Percentiles rank a stretch among this genome's conserved stretches.
Evolutionary conservation across 2,329 filamentous ascomycete genomes (phyloP).

Genomic region (Alternaria incomplexa): DNA sequence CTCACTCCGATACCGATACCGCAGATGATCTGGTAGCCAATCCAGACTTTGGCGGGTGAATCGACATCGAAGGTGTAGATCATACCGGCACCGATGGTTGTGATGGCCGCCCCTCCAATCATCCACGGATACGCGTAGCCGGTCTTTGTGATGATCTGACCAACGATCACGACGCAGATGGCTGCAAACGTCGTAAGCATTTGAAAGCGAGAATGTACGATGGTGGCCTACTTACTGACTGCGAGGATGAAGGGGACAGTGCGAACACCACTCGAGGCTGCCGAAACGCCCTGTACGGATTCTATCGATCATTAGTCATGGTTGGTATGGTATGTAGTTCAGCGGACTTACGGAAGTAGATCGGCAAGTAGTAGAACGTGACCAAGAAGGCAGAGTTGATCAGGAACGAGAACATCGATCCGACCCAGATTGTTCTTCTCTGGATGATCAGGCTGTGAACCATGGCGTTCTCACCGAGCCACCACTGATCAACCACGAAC

Average conservation of each 20-base stretch:
- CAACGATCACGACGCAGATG: constrained; percentile 6
- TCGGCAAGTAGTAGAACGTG: constrained; percentile 54
- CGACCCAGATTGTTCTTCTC: constrained; percentile 45
- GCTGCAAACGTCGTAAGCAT: background rate
- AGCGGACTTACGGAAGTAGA: constrained; percentile 56
- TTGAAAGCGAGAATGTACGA: constrained; percentile 1
- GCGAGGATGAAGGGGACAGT: constrained; percentile 53
- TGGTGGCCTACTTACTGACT: constrained; percentile 8
- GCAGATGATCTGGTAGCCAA: constrained; percentile 55
- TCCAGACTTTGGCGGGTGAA: constrained; percentile 49
- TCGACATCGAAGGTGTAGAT: constrained; percentile 50
- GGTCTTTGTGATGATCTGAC: constrained; percentile 20
- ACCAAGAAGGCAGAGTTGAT: constrained; percentile 41
- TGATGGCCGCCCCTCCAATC: constrained; percentile 36
- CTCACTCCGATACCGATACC: constrained; percentile 48
- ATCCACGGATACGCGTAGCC: constrained; percentile 48
- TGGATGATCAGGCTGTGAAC: constrained; percentile 49
- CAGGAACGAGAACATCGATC: constrained; percentile 47
- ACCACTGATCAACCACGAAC: constrained; percentile 48
- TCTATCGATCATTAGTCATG: background rate
- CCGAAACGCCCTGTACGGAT: constrained; percentile 28
- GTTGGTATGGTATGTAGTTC: background rate
- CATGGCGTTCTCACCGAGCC: constrained; percentile 50
- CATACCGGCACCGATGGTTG: constrained; percentile 49
- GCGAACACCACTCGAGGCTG: constrained; percentile 49